Evolutionary conservation across 305 asterid genomes (phyloP).

Genomic region (Fraxinus albicans): DNA sequence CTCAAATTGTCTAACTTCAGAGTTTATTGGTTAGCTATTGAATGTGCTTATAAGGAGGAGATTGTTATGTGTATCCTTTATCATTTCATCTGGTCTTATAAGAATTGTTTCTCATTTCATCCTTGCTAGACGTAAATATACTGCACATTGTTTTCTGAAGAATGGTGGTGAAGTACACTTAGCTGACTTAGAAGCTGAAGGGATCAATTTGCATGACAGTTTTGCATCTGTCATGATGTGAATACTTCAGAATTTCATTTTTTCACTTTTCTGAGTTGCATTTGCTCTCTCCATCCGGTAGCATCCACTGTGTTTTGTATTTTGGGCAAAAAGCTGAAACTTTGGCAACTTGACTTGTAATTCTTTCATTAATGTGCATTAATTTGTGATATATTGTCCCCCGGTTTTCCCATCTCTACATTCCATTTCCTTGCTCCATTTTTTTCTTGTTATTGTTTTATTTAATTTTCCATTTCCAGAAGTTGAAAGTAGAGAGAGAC

Average conservation of each 20-base stretch:
- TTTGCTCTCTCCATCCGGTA: background rate
- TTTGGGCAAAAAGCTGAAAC: background rate
- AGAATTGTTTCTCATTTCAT: background rate
- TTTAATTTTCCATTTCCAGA: background rate
- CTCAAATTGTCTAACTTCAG: background rate
- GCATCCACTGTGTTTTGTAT: background rate
- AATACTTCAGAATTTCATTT: constrained; percentile 4
- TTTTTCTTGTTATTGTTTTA: background rate
- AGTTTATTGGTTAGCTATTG: background rate
- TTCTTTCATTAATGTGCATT: background rate
- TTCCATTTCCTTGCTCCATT: background rate
- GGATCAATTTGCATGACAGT: background rate
- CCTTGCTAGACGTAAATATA: background rate
- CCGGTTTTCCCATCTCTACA: background rate
- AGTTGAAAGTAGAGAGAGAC: background rate
- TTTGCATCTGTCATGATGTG: background rate
- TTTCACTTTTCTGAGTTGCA: background rate
- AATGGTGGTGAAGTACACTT: background rate
- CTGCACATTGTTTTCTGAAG: background rate
- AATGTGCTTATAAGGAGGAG: background rate
- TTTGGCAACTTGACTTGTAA: background rate
- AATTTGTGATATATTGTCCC: background rate
- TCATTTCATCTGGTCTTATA: background rate
- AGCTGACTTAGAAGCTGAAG: background rate
- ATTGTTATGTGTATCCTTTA: background rate